Base-by-base conservation (phyloP, 2,329 filamentous ascomycete species). In the Metarhizium sp. region DNA sequence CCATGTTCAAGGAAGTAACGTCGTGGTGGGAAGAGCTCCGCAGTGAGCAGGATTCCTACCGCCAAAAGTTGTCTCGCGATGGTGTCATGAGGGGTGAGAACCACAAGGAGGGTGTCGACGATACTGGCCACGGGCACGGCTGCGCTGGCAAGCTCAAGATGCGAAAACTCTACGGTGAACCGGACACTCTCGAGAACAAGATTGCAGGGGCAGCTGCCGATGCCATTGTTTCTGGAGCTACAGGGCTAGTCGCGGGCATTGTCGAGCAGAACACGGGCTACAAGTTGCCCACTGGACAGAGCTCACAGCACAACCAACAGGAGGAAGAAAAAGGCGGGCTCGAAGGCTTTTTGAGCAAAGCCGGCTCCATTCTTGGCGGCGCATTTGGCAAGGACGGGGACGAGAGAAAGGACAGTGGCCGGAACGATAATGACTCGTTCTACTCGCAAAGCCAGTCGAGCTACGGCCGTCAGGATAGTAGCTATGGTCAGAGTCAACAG, bases 81-180 rank as follows among this genome's bases (percentile, higher is more conserved):
- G 92, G 92, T 57, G 90, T 96, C 51, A 69, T 84, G 67, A 77
- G 82, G 50, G 88, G 88, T 16, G 78, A 86, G 58, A 96, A 96
- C 71, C 92, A 96, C 73, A 92, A 90, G 70, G 85, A 90, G 63
- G 90, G 89, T 32, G 86, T 92, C 11, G 73, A 90, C 16, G 91
- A 96, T 69, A 85, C 81, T 53, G 92, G 92, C 6, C 90, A 92
- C 66, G 88, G 88, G 13, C 90, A 96, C 67, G 90, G 90, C 52
- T 95, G 90, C 66, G 77, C 74, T 58, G 85, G 88, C 58, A 91
- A 91, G 70, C 76, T 96, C 11, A 81, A 85, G 60, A 88, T 95
- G 81, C 83, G 85, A 59, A 91, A 88, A 71, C 79, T 81, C 60
- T 82, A 79, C 57, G 70, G 73, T 36, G 72, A 72, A 13, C 71